Conservation (phyloP, 306 rosid species). For the Delonix regia region DNA sequence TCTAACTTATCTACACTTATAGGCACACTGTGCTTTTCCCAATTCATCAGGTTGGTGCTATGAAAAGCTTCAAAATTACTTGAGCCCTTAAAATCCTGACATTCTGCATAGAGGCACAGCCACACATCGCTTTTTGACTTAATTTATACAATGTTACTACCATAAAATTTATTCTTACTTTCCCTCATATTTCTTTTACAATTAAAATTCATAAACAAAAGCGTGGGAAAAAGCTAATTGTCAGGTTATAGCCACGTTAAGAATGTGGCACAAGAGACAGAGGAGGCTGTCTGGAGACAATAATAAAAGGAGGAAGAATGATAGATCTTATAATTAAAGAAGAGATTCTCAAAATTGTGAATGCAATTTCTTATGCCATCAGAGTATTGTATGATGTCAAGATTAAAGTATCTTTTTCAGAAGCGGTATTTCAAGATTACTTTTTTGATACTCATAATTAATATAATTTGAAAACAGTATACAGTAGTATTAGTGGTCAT, state of each 20-base stretch:
- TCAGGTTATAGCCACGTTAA: background rate
- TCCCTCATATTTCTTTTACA: background rate
- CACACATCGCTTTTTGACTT: background rate
- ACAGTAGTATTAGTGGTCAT: background rate
- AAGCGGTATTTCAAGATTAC: background rate
- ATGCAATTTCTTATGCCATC: background rate
- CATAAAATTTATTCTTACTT: too few species aligned
- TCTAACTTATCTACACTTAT: conserved; percentile 33
- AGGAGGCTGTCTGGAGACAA: background rate
- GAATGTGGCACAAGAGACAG: background rate
- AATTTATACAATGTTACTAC: conserved; percentile 5
- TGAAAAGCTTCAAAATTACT: conserved; percentile 39
- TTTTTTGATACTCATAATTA: background rate
- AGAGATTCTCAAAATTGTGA: background rate
- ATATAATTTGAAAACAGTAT: background rate
- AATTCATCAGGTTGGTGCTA: conserved; percentile 24
- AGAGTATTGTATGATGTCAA: background rate
- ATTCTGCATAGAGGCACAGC: conserved; percentile 39
- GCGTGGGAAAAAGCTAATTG: background rate
- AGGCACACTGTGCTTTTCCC: conserved; percentile 41
- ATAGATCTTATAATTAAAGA: background rate
- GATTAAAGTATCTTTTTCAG: background rate
- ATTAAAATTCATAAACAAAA: background rate
- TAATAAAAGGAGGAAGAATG: background rate
- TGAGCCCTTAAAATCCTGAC: conserved; percentile 43